phyloP scores from a whole-genome alignment of 2,329 filamentous ascomycete species.

The Ophiosphaerella herpotricha region DNA sequence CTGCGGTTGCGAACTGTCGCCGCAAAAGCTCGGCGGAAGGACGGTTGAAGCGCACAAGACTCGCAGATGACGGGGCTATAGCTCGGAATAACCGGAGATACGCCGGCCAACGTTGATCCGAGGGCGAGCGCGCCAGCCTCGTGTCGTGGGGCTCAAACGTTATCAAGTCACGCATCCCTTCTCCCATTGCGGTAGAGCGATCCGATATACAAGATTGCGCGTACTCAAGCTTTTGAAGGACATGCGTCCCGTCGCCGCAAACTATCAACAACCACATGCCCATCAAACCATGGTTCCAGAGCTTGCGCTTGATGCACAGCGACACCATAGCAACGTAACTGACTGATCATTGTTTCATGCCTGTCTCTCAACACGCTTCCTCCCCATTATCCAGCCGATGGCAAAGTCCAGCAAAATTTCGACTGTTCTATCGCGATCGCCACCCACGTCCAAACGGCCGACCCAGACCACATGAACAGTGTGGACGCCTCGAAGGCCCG shows the following conservation, averaged over 20 bases:
- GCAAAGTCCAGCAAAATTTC: background rate
- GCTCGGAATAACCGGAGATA: constrained; percentile 22
- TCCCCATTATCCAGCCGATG: background rate
- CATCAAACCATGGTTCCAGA: background rate
- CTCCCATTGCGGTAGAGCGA: constrained; percentile 21
- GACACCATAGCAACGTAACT: background rate
- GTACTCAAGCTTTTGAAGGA: constrained; percentile 13
- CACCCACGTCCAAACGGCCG: background rate
- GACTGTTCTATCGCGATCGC: background rate
- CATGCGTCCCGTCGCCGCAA: background rate
- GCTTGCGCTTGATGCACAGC: background rate
- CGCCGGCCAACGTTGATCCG: constrained; percentile 12
- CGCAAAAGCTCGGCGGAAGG: constrained; percentile 23
- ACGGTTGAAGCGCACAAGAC: constrained; percentile 19
- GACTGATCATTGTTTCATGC: no score
- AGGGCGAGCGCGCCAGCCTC: constrained; percentile 14
- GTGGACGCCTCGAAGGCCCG: background rate
- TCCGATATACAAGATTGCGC: constrained; percentile 11
- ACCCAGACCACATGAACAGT: background rate
- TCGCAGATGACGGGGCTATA: constrained; percentile 15
- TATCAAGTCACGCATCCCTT: constrained; percentile 15
- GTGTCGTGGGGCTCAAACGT: constrained; percentile 7
- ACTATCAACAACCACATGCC: background rate
- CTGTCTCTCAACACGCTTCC: no score
- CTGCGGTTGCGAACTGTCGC: constrained; percentile 39